These are phyloP conservation scores for Cyberlindnera veronae DNA, from an alignment of 805 yeast genomes.

Conservation along the genomic window DNA sequence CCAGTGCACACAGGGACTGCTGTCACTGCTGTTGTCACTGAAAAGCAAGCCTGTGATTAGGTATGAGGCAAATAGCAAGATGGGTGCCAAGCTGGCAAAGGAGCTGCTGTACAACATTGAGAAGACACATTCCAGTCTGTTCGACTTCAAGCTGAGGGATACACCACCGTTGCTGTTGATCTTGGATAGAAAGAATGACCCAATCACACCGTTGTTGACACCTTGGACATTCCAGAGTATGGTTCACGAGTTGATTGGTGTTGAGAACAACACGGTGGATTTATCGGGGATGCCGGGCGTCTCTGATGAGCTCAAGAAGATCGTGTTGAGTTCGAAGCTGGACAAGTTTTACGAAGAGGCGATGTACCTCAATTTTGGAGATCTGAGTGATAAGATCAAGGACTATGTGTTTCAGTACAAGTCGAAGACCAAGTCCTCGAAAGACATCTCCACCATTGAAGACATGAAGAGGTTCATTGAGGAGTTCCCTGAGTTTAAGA, in stretches of 20 bases:
- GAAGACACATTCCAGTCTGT: slow-evolving; percentile 52
- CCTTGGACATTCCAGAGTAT: slow-evolving; percentile 99
- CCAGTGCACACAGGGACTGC: slow-evolving; percentile 39
- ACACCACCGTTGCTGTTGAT: slow-evolving; percentile 71
- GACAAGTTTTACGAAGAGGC: slow-evolving; percentile 78
- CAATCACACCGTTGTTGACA: slow-evolving; percentile 83
- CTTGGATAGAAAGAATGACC: slow-evolving; percentile 84
- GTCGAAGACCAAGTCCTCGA: slow-evolving; percentile 68
- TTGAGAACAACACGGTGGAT: slow-evolving; percentile 75
- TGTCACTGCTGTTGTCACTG: slow-evolving; percentile 64
- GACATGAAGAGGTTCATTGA: slow-evolving; percentile 92
- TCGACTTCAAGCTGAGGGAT: slow-evolving; percentile 64
- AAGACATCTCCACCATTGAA: slow-evolving; percentile 69
- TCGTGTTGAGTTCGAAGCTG: slow-evolving; percentile 62
- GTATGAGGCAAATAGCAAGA: slow-evolving; percentile 65
- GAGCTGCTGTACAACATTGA: slow-evolving; percentile 58
- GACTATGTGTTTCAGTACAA: slow-evolving; percentile 82
- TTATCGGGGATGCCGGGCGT: slow-evolving; percentile 53
- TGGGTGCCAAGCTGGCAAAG: slow-evolving; percentile 65
- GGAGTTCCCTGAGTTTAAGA: slow-evolving; percentile 90
- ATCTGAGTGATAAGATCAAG: slow-evolving; percentile 83
- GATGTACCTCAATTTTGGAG: slow-evolving; percentile 91
- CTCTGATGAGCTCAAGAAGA: slow-evolving; percentile 55
- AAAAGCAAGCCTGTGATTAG: slow-evolving; percentile 77
- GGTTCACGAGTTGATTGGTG: slow-evolving; percentile 91